Base-by-base conservation (phyloP, 495 filamentous ascomycete species). In the Penicillium crystallinum region DNA sequence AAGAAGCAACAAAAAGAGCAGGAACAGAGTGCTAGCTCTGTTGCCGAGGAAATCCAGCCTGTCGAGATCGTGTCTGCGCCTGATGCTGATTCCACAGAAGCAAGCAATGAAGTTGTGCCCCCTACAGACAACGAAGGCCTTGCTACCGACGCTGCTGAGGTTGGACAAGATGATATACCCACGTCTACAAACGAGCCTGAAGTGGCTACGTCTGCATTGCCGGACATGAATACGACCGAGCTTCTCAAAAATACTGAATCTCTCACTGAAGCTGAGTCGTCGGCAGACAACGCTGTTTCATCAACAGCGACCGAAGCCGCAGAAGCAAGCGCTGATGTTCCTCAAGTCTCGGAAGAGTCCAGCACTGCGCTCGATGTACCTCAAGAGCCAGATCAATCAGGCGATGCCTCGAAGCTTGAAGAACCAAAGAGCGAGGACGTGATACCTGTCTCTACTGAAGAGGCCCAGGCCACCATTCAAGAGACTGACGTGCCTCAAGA, bases 1-100 rank as follows among this genome's bases (percentile, higher is more conserved):
- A 57, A 51, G 56, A 54, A 55, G 35, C 40, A 40, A 35, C 54
- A 61, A 27, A 41, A 59, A 33, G 35, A 50, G 35, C 27, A 60
- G 23, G 40, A 57, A 43, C 37, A 49, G 11, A 52, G 39, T 19
- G 33, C 38, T 6, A 27, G 33, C 27, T 31, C 45, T 19, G 23
- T 57, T 57, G 21, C 58, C 5, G 52, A 42, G 6, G 53, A 66
- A 12, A 19, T 31, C 14, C 19, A 17, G n/a, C 6, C 48, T 4
- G 23, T 22, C 11, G 54, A 59, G 9, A 11, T 43, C 12, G 44
- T 18, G 10, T 21, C 42, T 17, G 19, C 8, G 3, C 25, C 37
- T 1, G 54, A 57, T 11, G 22, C 46, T 2, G 48, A 54, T 14
- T 7, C 22, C 8, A 11, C 35, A 14, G 41, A 55, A 22, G 14